phyloP scores from a whole-genome alignment of 108 stramenopile genomes.

The Thalassiosira profunda region DNA sequence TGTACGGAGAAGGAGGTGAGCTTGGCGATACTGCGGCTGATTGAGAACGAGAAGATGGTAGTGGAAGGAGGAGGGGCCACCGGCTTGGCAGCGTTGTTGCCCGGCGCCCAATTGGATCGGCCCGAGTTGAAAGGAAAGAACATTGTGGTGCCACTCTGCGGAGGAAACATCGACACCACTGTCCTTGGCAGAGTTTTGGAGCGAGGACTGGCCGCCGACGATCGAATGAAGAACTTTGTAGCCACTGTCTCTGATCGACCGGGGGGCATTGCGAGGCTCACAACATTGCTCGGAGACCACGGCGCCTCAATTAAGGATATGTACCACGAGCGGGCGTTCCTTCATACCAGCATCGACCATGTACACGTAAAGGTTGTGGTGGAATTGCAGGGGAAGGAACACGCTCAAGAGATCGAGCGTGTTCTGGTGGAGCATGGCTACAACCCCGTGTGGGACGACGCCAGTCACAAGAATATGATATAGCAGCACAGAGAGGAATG shows the following conservation, averaged over 20 bases:
- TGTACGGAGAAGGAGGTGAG: conserved; percentile 90
- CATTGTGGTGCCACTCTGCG: conserved; percentile 96
- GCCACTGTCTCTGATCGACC: conserved; percentile 95
- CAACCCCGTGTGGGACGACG: conserved; percentile 44
- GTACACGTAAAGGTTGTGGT: conserved; percentile 94
- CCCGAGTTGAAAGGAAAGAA: conserved; percentile 91
- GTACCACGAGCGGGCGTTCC: conserved; percentile 98
- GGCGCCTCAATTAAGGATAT: conserved; percentile 96
- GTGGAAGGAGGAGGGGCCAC: conserved; percentile 94
- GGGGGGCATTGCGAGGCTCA: conserved; percentile 86
- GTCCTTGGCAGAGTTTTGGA: conserved; percentile 92
- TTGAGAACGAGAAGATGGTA: conserved; percentile 97
- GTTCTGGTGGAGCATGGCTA: conserved; percentile 44
- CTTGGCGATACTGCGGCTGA: conserved; percentile 90
- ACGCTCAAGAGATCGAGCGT: conserved; percentile 54
- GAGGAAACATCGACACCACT: conserved; percentile 98
- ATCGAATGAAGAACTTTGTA: conserved; percentile 89
- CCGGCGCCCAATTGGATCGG: conserved; percentile 87
- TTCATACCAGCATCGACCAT: conserved; percentile 89
- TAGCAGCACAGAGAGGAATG: too few relatives aligned
- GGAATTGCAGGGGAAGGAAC: conserved; percentile 84
- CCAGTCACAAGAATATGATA: conserved; percentile 19
- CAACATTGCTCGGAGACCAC: conserved; percentile 59
- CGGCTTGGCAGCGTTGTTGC: conserved; percentile 93
- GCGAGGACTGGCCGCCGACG: conserved; percentile 95